These are phyloP conservation scores for Porogramme epimiltina DNA, from an alignment of 1,284 basidiomycete genomes.

Conservation along the genomic window DNA sequence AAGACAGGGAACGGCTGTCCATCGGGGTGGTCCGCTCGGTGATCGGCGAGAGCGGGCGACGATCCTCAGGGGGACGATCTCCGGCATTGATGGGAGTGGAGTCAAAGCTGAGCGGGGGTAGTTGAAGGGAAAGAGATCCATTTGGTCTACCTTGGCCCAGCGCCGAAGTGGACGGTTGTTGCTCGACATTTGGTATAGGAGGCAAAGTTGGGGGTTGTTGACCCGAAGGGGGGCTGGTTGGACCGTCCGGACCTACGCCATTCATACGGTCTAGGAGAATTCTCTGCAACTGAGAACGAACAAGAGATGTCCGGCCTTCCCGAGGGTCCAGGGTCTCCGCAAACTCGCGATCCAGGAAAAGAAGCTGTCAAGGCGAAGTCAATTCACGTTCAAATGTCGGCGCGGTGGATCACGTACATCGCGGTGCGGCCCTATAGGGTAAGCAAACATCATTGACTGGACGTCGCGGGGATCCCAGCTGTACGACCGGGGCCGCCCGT, in stretches of 20 bases:
- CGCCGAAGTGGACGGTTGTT: not conserved
- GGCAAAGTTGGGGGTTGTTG: constrained; percentile 27
- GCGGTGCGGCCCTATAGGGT: constrained; percentile 74
- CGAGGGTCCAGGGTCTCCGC: constrained; percentile 81
- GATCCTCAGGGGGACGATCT: constrained; percentile 14
- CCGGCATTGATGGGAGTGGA: constrained; percentile 10
- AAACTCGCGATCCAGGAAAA: constrained; percentile 88
- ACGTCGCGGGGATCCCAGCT: constrained; percentile 86
- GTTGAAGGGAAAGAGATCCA: constrained; percentile 27
- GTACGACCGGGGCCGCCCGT: constrained; percentile 83
- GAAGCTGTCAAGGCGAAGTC: constrained; percentile 46
- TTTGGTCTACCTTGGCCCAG: not conserved
- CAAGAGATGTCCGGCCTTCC: constrained; percentile 73
- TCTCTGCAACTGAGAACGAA: constrained; percentile 63
- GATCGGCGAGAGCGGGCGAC: constrained; percentile 35
- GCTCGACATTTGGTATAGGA: constrained; percentile 26
- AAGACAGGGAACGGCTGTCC: constrained; percentile 26
- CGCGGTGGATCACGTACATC: constrained; percentile 53
- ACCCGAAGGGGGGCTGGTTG: constrained; percentile 9
- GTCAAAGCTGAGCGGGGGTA: constrained; percentile 37
- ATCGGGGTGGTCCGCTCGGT: constrained; percentile 31
- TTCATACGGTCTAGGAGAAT: constrained; percentile 72
- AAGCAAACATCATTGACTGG: constrained; percentile 78
- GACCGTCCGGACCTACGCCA: constrained; percentile 29
- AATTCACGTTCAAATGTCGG: not conserved